phyloP scores from a whole-genome alignment of 139 green algal species.

The Zygnema cylindricum region DNA sequence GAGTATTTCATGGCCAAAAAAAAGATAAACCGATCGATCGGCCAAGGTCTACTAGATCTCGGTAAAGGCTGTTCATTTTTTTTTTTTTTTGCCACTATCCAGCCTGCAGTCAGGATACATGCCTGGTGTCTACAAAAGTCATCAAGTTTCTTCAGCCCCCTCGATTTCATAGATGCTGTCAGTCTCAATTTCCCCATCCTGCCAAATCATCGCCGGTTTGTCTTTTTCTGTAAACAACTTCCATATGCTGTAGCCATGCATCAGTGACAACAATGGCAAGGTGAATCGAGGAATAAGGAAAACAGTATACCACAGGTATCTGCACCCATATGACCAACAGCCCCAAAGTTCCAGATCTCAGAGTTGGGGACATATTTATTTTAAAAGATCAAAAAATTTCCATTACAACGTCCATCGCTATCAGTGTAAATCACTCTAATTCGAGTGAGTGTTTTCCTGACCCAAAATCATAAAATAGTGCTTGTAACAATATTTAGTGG shows the following conservation, averaged over 20 bases:
- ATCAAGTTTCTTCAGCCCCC: not conserved
- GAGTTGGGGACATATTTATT: too few species aligned
- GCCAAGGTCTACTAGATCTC: too few species aligned
- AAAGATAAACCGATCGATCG: not conserved
- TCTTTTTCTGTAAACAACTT: conserved; percentile 32
- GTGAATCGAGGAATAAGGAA: conserved; percentile 12
- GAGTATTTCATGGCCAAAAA: not conserved
- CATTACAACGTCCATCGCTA: too few species aligned
- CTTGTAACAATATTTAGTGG: too few species aligned
- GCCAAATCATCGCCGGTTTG: conserved; percentile 21
- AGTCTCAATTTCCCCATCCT: conserved; percentile 16
- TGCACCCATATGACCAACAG: not conserved
- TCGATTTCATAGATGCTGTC: conserved; percentile 20
- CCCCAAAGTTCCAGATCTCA: too few species aligned
- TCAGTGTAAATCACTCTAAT: too few species aligned
- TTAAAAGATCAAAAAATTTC: too few species aligned
- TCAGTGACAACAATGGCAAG: not conserved
- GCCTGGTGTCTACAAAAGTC: not conserved
- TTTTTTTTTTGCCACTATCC: too few species aligned
- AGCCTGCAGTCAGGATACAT: not conserved
- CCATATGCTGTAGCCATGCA: conserved; percentile 25
- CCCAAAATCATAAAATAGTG: too few species aligned
- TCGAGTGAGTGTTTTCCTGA: too few species aligned
- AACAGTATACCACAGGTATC: conserved; percentile 21
- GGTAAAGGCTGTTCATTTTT: too few species aligned